Base-by-base conservation (phyloP, 495 filamentous ascomycete genomes). In the Penicillium silybi region DNA sequence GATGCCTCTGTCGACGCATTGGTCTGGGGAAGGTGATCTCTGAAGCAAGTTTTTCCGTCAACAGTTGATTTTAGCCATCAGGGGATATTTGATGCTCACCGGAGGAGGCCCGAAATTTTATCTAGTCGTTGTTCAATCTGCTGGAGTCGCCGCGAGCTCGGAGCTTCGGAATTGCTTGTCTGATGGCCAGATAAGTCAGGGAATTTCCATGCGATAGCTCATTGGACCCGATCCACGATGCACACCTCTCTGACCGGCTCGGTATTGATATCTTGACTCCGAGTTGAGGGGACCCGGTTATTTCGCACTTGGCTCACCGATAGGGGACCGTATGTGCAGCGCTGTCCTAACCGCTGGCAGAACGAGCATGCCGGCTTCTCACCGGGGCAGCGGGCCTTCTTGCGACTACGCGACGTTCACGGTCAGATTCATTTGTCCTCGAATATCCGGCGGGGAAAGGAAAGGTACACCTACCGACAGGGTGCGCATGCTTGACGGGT, bases 381-480 rank as follows among this genome's bases (percentile, higher is more conserved):
- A 17, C 70, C 70, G 7, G 70, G 70, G 46, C 70, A 73, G n/a
- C 70, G 66, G 15, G 68, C 68, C 50, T 73, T 73, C 43, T 73
- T 71, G 41, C 70, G 59, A 44, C 70, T 71, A 38, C 19, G 39
- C 6, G 35, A 16, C n/a, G 22, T 1, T 17, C 22, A 19, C 34
- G n/a, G n/a, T 58, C 27, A 32, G 11, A 10, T 32, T 32, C 11
- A 13, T 32, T 13, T 13, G 29, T 10, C 9, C 29, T 32, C 29
- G 11, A 3, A 1, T 32, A 13, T 11, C 29, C 10, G 1, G 1
- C 29, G 9, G 29, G 3, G 11, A 13, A 15, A 13, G 10, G 11
- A 32, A 32, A 4, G 6, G 18, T 48, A 15, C 16, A 55, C 59
- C 34, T 59, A 72, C 70, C 70, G 63, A 53, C 70, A 73, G 22